A percentile compares a stretch with the other conserved stretches of the same genome.
Evolutionary conservation across 495 filamentous ascomycete genomes (phyloP).

Genomic region (Xylona heveae): DNA sequence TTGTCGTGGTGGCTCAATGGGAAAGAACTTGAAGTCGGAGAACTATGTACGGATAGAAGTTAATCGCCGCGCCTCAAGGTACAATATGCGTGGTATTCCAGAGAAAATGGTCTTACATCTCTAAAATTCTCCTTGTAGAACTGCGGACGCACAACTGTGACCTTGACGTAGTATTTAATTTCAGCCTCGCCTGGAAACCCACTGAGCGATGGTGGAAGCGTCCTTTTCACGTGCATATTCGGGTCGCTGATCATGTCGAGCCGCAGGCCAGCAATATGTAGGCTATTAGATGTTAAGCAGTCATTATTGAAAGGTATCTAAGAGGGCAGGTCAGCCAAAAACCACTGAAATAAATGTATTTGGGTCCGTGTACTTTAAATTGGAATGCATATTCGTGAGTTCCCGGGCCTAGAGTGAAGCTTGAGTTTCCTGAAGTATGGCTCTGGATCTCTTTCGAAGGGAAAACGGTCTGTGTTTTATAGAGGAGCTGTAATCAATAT

Average conservation of each 20-base stretch:
- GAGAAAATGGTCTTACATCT: slow-evolving; percentile 20
- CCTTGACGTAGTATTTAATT: slow-evolving; percentile 85
- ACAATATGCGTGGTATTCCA: not conserved
- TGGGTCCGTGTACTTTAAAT: slow-evolving; percentile 42
- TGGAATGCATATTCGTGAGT: slow-evolving; percentile 74
- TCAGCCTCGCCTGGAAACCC: slow-evolving; percentile 68
- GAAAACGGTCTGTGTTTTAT: slow-evolving; percentile 41
- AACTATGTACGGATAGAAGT: slow-evolving; percentile 16
- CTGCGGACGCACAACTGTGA: slow-evolving; percentile 60
- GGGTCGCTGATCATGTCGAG: slow-evolving; percentile 34
- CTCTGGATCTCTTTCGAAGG: slow-evolving; percentile 31
- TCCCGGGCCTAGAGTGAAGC: slow-evolving; percentile 50
- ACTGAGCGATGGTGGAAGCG: slow-evolving; percentile 68
- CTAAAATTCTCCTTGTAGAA: slow-evolving; percentile 77
- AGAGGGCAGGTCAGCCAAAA: not conserved
- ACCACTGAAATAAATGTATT: slow-evolving; percentile 2
- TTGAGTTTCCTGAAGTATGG: slow-evolving; percentile 16
- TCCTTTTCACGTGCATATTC: slow-evolving; percentile 54
- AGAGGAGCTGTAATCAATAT: slow-evolving; percentile 31
- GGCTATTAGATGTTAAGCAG: slow-evolving; percentile 41
- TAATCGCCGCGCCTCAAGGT: slow-evolving; percentile 4
- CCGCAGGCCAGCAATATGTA: slow-evolving; percentile 30
- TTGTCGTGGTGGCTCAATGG: slow-evolving; percentile 72
- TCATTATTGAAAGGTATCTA: slow-evolving; percentile 78
- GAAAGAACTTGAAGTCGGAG: slow-evolving; percentile 57